Conservation (phyloP, 768 basidiomycete species). For the Lactarius trivialis region DNA sequence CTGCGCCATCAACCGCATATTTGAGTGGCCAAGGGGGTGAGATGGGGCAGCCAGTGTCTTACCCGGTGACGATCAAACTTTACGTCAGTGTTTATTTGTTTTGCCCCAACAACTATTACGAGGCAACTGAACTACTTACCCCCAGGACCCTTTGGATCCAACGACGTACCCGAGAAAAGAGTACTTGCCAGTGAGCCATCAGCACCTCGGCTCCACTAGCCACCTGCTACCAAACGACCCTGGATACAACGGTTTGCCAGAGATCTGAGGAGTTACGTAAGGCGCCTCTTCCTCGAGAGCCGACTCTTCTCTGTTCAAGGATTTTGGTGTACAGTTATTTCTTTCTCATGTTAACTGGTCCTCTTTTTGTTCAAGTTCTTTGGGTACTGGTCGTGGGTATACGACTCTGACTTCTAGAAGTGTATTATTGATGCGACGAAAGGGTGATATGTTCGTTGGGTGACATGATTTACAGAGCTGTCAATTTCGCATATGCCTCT, state of each 20-base stretch:
- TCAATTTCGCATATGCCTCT: neutral
- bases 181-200: neutral
- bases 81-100: conserved; percentile 12
- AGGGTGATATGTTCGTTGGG: neutral
- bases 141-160: conserved; percentile 23
- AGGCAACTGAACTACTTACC: neutral
- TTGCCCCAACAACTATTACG: neutral
- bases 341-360: neutral
- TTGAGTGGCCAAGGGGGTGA: neutral
- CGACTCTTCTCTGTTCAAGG: neutral
- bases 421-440: neutral
- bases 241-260: conserved; percentile 17
- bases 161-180: conserved; percentile 15
- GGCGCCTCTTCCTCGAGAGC: neutral
- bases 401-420: neutral
- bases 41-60: neutral
- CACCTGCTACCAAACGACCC: conserved; percentile 2
- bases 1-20: conserved; percentile 22
- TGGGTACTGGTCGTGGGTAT: neutral
- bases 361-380: neutral
- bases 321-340: neutral
- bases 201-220: neutral
- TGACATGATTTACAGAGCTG: neutral
- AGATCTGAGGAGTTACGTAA: conserved; percentile 4
- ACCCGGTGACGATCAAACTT: conserved; percentile 5